Conservation (phyloP, 2,329 filamentous ascomycete species). For the Amesomyces nigricolor region DNA sequence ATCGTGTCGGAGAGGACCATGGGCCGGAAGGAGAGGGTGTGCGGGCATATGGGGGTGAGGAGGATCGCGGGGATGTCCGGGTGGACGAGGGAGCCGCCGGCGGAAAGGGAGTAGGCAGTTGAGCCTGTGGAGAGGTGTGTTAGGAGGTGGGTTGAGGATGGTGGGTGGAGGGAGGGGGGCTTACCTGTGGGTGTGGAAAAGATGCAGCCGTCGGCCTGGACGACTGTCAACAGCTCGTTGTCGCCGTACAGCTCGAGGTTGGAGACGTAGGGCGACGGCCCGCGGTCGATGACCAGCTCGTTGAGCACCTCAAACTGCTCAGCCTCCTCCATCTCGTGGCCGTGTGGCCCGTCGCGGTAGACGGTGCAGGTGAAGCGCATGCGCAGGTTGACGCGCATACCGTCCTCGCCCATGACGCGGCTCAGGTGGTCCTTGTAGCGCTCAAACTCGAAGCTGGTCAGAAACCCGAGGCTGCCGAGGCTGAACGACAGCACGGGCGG, state of each 20-base stretch:
- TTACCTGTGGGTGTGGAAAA: slow-evolving; percentile 87
- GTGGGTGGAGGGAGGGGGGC: slow-evolving; percentile 5
- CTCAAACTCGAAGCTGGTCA: slow-evolving; percentile 83
- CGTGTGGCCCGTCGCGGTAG: slow-evolving; percentile 62
- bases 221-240: slow-evolving; percentile 87
- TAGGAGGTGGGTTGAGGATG: neutral
- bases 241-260: slow-evolving; percentile 96
- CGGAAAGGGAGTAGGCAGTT: slow-evolving; percentile 93
- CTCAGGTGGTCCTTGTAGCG: slow-evolving; percentile 82
- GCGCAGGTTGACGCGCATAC: slow-evolving; percentile 94
- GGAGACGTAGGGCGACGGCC: slow-evolving; percentile 93
- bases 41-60: slow-evolving; percentile 93
- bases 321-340: slow-evolving; percentile 70
- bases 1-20: slow-evolving; percentile 97
- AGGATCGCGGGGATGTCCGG: slow-evolving; percentile 96
- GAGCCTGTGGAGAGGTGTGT: slow-evolving; percentile 46
- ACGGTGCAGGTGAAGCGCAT: slow-evolving; percentile 99
- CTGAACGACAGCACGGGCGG: slow-evolving; percentile 81
- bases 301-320: slow-evolving; percentile 98
- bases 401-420: slow-evolving; percentile 84
- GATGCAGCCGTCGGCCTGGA: slow-evolving; percentile 96
- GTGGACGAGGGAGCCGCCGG: slow-evolving; percentile 90
- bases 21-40: slow-evolving; percentile 92
- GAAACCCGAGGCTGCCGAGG: slow-evolving; percentile 76
- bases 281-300: slow-evolving; percentile 95